Evolutionary conservation across 768 basidiomycete species (phyloP).

Genomic region (Collybia sordida): DNA sequence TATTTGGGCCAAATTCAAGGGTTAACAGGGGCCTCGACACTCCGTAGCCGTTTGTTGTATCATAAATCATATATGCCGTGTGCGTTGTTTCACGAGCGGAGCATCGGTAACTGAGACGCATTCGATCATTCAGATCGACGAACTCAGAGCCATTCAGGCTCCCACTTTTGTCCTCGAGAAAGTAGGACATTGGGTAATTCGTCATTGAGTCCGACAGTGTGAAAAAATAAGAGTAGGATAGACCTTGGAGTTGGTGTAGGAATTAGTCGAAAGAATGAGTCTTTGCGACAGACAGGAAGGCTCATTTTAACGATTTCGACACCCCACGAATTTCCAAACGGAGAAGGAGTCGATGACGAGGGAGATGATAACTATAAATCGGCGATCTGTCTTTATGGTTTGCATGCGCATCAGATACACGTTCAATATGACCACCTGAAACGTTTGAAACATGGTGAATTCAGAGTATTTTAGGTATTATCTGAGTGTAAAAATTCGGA

Average conservation of each 20-base stretch:
- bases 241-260: not conserved
- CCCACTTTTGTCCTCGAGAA: conserved; percentile 66
- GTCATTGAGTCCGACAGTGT: conserved; percentile 24
- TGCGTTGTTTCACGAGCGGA: conserved; percentile 41
- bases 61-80: conserved; percentile 54
- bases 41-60: conserved; percentile 30
- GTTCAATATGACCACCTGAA: not conserved
- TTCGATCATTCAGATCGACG: conserved; percentile 62
- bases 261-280: not conserved
- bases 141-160: conserved; percentile 54
- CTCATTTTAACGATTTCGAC: conserved; percentile 2
- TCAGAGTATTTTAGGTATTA: conserved; percentile 1
- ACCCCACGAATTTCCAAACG: conserved; percentile 6
- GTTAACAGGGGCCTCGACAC: conserved; percentile 38
- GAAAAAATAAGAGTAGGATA: not conserved
- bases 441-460: not conserved
- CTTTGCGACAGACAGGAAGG: not conserved
- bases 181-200: conserved; percentile 55
- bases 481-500: conserved; percentile 2
- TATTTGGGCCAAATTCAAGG: conserved; percentile 50
- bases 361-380: not conserved
- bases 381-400: not conserved
- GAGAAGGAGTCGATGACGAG: conserved; percentile 3
- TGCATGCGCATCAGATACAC: too few relatives aligned
- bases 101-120: conserved; percentile 48